Evolutionary conservation across 257 asterid species (phyloP), one percentile per base, ranked within the genome.

Genomic region (Solanum peruvianum): DNA sequence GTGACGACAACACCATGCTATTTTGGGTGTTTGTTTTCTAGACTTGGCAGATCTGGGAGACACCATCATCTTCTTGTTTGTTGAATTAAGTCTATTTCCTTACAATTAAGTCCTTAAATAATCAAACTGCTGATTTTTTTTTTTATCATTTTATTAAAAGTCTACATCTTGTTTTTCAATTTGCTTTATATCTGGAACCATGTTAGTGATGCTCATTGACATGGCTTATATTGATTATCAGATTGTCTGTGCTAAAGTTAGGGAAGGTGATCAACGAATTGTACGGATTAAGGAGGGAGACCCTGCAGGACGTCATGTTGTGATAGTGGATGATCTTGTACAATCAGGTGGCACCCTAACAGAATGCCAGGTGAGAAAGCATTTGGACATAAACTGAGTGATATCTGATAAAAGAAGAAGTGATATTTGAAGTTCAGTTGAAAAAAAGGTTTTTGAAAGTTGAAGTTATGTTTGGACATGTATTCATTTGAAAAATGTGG

Each of bases 311-410:
- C 98, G 95, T 49, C 99, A 96, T 75, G 98, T 96, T 85, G 98
- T 96, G 94, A 96, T 96, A 89, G 99, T 96, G 86, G 99, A 96
- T 86, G 99, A 96, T 90, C 98, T 96, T 86, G 99, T 96, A 47
- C 99, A 96, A 91, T 96, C 99, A 85, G 99, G 99, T 64, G 97
- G 99, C 91, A 95, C 99, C 23, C 90, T 96, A 58, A 73, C 89
- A 47, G 98, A 96, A 90, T 96, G 99, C 87, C 99, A 96, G 96
- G 98, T 96, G 52, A 90, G 90, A 87, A 76, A 62, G 47, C 81
- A 72, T 72, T 35, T 18, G 80, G 47, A 37, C 25, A 72, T 72
- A 27, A 35, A 72, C 49, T 11, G 49, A 52, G 60, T 18, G 23
- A 6, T 52, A 52, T 16, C 60, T 6, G 23, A 52, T 16, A 52